Evolutionary conservation across 2,329 filamentous ascomycete genomes (phyloP).

Genomic region (Colletotrichum cereale): DNA sequence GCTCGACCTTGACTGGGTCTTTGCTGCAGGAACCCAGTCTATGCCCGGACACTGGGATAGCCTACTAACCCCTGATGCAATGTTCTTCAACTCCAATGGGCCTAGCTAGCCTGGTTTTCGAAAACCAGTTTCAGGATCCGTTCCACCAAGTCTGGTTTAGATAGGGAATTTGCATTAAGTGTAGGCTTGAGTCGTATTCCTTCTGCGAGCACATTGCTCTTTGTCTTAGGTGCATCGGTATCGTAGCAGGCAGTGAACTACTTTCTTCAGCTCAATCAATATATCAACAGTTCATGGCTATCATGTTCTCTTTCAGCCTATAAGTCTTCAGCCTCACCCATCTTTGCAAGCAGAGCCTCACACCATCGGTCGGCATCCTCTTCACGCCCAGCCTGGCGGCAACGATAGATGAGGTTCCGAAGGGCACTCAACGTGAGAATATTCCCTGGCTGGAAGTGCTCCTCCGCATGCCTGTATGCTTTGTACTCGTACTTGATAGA

Average conservation of each 20-base stretch:
- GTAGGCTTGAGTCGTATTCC: background rate
- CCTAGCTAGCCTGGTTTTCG: background rate
- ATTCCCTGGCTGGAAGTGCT: background rate
- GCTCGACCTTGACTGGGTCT: constrained; percentile 34
- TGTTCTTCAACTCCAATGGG: constrained; percentile 4
- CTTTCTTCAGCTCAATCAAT: background rate
- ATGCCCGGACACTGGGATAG: constrained; percentile 20
- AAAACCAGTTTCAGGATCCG: too few species aligned
- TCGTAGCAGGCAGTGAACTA: background rate
- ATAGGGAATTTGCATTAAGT: background rate
- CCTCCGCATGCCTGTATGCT: background rate
- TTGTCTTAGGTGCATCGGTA: background rate
- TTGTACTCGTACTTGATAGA: background rate
- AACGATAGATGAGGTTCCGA: background rate
- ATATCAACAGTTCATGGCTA: background rate
- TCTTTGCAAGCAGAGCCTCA: background rate
- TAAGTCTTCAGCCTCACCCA: background rate
- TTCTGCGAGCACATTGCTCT: background rate
- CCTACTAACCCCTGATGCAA: constrained; percentile 9
- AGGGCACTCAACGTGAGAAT: background rate
- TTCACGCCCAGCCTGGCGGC: background rate
- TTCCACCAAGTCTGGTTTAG: background rate
- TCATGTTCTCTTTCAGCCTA: background rate
- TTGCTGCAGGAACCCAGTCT: constrained; percentile 15
- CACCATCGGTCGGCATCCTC: background rate